phyloP scores from a whole-genome alignment of 2,329 filamentous ascomycete species.

The Sclerotinia sclerotiorum region DNA sequence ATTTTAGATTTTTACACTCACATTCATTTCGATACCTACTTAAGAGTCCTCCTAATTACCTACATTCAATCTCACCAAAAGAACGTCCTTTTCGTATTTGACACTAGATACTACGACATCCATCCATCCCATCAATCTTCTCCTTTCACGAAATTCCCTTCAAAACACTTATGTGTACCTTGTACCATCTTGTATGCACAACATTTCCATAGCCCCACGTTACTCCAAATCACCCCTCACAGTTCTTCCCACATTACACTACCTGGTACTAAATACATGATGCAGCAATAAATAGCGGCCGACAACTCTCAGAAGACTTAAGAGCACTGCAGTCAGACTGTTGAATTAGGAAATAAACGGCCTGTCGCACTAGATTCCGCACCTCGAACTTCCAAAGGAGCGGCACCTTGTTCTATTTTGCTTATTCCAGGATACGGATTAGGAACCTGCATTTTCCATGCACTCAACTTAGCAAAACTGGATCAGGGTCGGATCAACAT shows the following conservation, averaged over 20 bases:
- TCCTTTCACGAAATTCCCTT: neutral
- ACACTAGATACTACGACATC: neutral
- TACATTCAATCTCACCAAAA: neutral
- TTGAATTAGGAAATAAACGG: constrained; percentile 2
- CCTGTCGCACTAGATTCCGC: neutral
- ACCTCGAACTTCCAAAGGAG: constrained; percentile 1
- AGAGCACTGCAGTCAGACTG: constrained; percentile 7
- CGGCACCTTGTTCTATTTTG: constrained; percentile 3
- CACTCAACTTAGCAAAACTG: neutral
- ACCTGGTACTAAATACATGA: constrained; percentile 18
- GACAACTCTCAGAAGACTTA: constrained; percentile 1
- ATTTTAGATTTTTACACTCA: neutral
- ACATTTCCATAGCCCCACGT: constrained; percentile 17
- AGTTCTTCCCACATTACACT: constrained; percentile 15
- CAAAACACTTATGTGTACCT: neutral
- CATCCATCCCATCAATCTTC: neutral
- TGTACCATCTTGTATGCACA: constrained; percentile 17
- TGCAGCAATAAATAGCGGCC: constrained; percentile 16
- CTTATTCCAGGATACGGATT: neutral
- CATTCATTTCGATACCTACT: neutral
- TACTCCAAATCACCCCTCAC: constrained; percentile 18
- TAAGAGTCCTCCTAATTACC: neutral
- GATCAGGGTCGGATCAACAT: neutral
- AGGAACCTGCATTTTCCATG: neutral
- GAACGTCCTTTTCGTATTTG: neutral